Conservation (phyloP, 2,329 filamentous ascomycete species). For the Sporothrix globosa region DNA sequence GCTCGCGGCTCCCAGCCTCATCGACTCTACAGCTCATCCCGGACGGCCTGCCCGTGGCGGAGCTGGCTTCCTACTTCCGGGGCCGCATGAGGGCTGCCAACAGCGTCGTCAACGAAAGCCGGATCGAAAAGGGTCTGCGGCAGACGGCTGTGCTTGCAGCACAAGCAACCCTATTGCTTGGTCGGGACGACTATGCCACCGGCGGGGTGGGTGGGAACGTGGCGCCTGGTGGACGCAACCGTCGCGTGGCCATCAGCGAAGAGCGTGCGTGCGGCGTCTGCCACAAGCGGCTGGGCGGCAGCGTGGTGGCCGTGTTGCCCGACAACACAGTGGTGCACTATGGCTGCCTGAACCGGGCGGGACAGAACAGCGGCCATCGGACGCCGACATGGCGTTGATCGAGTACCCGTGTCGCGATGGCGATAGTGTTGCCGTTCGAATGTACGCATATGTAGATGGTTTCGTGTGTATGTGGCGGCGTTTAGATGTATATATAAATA, state of each 20-base stretch:
- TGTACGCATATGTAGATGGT: neutral
- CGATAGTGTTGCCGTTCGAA: neutral
- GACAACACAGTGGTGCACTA: conserved; percentile 83
- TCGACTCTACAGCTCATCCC: conserved; percentile 88
- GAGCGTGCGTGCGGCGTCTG: conserved; percentile 90
- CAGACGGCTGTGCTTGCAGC: conserved; percentile 78
- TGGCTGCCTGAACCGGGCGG: conserved; percentile 67
- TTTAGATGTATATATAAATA: neutral
- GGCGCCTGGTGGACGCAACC: conserved; percentile 58
- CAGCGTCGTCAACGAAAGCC: conserved; percentile 75
- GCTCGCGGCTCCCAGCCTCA: conserved; percentile 83
- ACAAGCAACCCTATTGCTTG: conserved; percentile 73
- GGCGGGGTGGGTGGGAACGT: conserved; percentile 40
- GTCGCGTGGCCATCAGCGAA: conserved; percentile 79
- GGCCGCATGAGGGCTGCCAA: conserved; percentile 87
- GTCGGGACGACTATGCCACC: conserved; percentile 51
- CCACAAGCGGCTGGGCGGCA: conserved; percentile 88
- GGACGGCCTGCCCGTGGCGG: conserved; percentile 71
- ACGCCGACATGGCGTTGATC: conserved; percentile 25
- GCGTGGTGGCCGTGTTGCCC: conserved; percentile 87
- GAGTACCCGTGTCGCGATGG: neutral
- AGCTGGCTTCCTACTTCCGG: conserved; percentile 88
- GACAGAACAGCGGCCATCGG: conserved; percentile 43
- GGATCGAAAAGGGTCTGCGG: conserved; percentile 74
- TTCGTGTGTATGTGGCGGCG: neutral